Percentiles rank a stretch among this genome's conserved stretches.
Evolutionary conservation across 2,329 filamentous ascomycete genomes (phyloP).

Genomic region (Aphanoascus verrucosus): DNA sequence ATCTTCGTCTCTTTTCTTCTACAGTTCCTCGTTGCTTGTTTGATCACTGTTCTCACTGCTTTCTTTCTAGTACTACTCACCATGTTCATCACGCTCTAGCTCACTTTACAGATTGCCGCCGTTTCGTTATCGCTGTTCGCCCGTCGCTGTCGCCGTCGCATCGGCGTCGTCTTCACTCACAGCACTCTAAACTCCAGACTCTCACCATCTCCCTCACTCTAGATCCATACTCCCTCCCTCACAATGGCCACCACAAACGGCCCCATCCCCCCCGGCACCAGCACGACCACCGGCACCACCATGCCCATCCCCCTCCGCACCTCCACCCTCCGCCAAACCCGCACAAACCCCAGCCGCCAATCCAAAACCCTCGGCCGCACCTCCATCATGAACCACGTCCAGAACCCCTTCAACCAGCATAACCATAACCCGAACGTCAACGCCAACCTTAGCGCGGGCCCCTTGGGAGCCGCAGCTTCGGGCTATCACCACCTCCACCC

Average conservation of each 20-base stretch:
- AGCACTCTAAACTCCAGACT: background rate
- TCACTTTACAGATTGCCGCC: too few relatives aligned
- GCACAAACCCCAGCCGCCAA: conserved; percentile 41
- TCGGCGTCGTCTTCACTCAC: background rate
- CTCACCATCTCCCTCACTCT: background rate
- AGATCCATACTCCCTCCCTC: too few relatives aligned
- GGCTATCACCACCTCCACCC: too few relatives aligned
- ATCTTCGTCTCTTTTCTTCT: background rate
- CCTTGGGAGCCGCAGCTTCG: background rate
- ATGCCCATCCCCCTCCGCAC: conserved; percentile 24
- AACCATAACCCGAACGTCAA: too few relatives aligned
- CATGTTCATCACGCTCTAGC: background rate
- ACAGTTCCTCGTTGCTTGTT: background rate
- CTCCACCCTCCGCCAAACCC: conserved; percentile 35
- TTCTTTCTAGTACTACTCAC: background rate
- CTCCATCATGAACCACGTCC: conserved; percentile 27
- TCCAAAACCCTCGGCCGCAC: conserved; percentile 36
- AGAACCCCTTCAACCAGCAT: conserved; percentile 10
- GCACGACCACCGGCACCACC: conserved; percentile 21
- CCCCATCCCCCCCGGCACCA: conserved; percentile 21
- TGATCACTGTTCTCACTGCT: background rate
- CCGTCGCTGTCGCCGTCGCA: background rate
- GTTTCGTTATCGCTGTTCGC: background rate
- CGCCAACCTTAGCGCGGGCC: conserved; percentile 2
- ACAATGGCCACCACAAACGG: conserved; percentile 15